phyloP scores from a whole-genome alignment of 169 alveolate genomes.

The Babesia ovis region DNA sequence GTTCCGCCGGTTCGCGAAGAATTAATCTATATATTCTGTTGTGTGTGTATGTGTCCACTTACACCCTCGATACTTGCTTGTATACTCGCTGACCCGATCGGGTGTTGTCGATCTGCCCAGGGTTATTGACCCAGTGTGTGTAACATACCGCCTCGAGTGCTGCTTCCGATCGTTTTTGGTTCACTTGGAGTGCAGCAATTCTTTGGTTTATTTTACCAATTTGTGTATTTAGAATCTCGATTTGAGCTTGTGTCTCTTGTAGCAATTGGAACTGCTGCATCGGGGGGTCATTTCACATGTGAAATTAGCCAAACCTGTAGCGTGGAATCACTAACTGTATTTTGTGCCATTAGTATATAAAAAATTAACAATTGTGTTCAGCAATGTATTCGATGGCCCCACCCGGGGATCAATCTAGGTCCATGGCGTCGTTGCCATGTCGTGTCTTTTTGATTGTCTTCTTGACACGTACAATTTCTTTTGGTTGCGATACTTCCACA shows the following conservation, averaged over 20 bases:
- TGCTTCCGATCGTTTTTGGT: constrained; percentile 53
- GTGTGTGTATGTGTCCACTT: not conserved
- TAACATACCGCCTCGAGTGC: constrained; percentile 62
- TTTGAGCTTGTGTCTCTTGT: constrained; percentile 65
- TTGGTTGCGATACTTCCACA: constrained; percentile 29
- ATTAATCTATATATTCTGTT: constrained; percentile 12
- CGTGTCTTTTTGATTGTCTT: constrained; percentile 24
- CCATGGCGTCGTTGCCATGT: constrained; percentile 30
- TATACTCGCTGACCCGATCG: constrained; percentile 40
- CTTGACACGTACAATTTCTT: constrained; percentile 8
- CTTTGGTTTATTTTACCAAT: constrained; percentile 46
- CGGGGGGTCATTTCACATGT: not conserved
- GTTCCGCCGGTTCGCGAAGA: constrained; percentile 35
- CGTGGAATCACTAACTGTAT: constrained; percentile 2
- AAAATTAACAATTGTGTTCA: not conserved
- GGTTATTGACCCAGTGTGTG: not conserved
- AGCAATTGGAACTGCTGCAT: constrained; percentile 63
- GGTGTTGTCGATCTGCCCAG: constrained; percentile 39
- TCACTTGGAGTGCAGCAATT: constrained; percentile 29
- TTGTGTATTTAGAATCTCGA: constrained; percentile 63
- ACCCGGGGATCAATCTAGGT: constrained; percentile 17
- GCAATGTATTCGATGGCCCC: not conserved
- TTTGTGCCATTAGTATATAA: constrained; percentile 35
- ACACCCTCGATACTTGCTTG: constrained; percentile 68
- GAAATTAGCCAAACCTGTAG: constrained; percentile 9